These are phyloP conservation scores for Podaxis carcinomalis DNA, from an alignment of 768 basidiomycete genomes.

Conservation along the genomic window DNA sequence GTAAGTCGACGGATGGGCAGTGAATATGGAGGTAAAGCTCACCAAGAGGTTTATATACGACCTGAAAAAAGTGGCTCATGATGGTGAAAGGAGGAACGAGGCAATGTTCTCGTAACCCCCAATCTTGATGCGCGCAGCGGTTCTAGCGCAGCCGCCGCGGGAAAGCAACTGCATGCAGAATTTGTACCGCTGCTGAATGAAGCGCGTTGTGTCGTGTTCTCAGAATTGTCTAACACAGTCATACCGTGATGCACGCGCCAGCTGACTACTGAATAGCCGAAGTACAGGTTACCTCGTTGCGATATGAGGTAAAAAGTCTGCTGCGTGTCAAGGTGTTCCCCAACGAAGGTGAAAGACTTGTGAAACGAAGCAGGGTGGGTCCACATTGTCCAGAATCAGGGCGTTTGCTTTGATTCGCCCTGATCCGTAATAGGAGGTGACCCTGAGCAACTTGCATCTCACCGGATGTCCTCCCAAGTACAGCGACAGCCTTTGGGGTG, in stretches of 20 bases:
- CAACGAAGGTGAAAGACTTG: not conserved
- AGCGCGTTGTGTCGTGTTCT: not conserved
- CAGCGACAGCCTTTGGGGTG: not conserved
- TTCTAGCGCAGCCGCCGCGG: not conserved
- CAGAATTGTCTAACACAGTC: not conserved
- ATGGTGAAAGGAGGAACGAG: not conserved
- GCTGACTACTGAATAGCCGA: not conserved
- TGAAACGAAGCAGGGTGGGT: not conserved
- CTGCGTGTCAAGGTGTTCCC: not conserved
- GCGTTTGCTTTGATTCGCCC: not conserved
- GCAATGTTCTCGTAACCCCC: not conserved
- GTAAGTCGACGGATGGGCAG: not conserved
- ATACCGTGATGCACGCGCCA: not conserved
- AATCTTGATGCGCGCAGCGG: not conserved
- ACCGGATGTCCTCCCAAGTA: not conserved
- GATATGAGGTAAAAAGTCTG: conserved; percentile 1
- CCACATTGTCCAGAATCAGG: not conserved
- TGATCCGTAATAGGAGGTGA: not conserved
- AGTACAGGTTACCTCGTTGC: not conserved
- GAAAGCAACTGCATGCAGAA: not conserved
- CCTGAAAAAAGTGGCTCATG: not conserved
- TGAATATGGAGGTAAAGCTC: not conserved
- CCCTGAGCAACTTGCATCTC: not conserved
- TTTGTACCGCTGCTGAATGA: not conserved
- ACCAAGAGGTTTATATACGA: not conserved